A percentile compares a stretch with the other conserved stretches of the same genome.
These are phyloP conservation scores for Lantana camara DNA, from an alignment of 257 asterid genomes.

Conservation along the genomic window DNA sequence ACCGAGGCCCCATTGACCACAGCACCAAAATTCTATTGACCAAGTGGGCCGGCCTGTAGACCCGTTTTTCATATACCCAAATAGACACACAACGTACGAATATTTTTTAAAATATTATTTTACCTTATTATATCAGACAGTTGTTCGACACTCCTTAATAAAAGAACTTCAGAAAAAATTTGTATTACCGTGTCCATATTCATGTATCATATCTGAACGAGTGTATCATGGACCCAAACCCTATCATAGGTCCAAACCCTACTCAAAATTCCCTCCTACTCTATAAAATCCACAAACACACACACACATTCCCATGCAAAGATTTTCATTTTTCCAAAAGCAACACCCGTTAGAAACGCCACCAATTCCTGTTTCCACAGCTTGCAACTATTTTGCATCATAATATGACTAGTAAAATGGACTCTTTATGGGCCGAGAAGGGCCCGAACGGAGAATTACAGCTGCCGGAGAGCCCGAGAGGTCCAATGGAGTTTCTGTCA, in stretches of 20 bases:
- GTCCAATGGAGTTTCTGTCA: constrained; percentile 92
- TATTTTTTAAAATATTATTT: too few species aligned
- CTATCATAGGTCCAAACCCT: constrained; percentile 25
- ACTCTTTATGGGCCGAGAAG: constrained; percentile 65
- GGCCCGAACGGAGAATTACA: constrained; percentile 50
- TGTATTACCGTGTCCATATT: too few species aligned
- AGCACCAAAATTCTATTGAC: constrained; percentile 42
- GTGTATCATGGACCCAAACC: too few species aligned
- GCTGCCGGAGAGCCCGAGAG: constrained; percentile 96
- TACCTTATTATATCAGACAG: too few species aligned
- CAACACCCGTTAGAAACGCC: constrained; percentile 3
- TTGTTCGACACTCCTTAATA: too few species aligned
- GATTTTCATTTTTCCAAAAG: neutral
- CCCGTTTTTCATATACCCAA: too few species aligned
- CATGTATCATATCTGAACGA: too few species aligned
- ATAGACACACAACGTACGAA: too few species aligned
- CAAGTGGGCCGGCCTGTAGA: constrained; percentile 44
- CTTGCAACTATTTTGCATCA: neutral
- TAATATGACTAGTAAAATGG: constrained; percentile 46
- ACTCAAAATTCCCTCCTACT: constrained; percentile 26
- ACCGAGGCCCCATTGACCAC: constrained; percentile 40
- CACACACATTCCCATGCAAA: constrained; percentile 30
- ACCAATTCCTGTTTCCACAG: neutral
- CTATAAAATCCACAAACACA: constrained; percentile 29
- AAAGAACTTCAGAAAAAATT: too few species aligned